phyloP scores from a whole-genome alignment of 1,139 yeast species.

The Waltiozyma sp. region DNA sequence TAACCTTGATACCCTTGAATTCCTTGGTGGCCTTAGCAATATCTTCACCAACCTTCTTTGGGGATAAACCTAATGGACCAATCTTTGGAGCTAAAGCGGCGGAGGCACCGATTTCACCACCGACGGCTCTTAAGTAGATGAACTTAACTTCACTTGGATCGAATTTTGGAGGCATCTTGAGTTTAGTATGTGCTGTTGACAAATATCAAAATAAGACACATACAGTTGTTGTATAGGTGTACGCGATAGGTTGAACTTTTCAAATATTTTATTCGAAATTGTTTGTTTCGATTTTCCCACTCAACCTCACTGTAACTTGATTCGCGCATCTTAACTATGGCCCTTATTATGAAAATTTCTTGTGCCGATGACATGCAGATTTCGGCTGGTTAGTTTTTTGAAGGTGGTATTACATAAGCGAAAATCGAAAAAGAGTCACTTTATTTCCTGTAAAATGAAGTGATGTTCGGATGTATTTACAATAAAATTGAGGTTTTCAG shows the following conservation, averaged over 20 bases:
- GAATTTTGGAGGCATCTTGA: constrained; percentile 86
- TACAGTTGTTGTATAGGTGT: background rate
- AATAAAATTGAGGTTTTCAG: background rate
- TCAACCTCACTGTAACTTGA: too few species aligned
- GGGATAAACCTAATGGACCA: constrained; percentile 99
- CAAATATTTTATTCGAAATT: background rate
- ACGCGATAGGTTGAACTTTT: background rate
- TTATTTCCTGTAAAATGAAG: background rate
- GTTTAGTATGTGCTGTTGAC: constrained; percentile 6
- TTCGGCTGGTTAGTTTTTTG: too few species aligned
- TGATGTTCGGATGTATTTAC: background rate
- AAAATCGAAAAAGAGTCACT: background rate
- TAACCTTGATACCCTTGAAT: constrained; percentile 98
- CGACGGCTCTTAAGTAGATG: constrained; percentile 99
- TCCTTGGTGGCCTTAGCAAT: constrained; percentile 99
- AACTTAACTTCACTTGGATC: constrained; percentile 98
- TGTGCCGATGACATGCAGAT: too few species aligned
- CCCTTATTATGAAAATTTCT: too few species aligned
- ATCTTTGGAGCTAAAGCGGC: constrained; percentile 99
- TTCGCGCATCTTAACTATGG: too few species aligned
- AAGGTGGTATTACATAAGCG: background rate
- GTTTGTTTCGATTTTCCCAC: constrained; percentile 4
- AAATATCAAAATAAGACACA: background rate
- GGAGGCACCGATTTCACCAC: constrained; percentile 99
- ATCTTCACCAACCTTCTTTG: constrained; percentile 99